A percentile compares a stretch with the other conserved stretches of the same genome.
phyloP scores from a whole-genome alignment of 164 flowering plant genomes.

The Piper betle region DNA sequence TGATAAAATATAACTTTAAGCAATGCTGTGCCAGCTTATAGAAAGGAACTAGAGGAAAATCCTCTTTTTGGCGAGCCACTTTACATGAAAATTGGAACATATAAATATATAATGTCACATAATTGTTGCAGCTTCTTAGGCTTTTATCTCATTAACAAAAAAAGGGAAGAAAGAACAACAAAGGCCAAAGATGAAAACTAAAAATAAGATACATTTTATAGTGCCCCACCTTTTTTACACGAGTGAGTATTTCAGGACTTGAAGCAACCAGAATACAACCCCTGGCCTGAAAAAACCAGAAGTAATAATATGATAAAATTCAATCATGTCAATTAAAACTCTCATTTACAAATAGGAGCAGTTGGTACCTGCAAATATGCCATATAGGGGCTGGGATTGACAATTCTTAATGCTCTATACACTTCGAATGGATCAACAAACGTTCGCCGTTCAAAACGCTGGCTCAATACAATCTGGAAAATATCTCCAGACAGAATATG shows the following conservation, averaged over 20 bases:
- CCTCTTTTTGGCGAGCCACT: background rate
- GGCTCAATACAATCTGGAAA: slow-evolving; percentile 90
- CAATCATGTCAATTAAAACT: background rate
- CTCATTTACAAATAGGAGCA: background rate
- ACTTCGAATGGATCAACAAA: slow-evolving; percentile 96
- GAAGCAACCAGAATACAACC: slow-evolving; percentile 93
- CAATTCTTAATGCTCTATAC: slow-evolving; percentile 84
- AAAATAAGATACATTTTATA: background rate
- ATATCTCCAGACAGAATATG: slow-evolving; percentile 93
- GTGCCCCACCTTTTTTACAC: slow-evolving; percentile 64
- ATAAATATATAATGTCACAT: background rate
- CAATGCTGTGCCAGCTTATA: background rate
- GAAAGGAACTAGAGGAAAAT: too few relatives aligned
- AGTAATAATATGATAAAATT: background rate
- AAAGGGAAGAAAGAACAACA: background rate
- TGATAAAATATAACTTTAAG: slow-evolving; percentile 2
- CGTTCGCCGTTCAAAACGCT: slow-evolving; percentile 86
- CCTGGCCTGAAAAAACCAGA: slow-evolving; percentile 49
- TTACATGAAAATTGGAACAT: background rate
- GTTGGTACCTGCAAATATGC: slow-evolving; percentile 55
- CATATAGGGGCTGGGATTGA: slow-evolving; percentile 97
- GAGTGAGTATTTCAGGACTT: slow-evolving; percentile 91
- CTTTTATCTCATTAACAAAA: background rate
- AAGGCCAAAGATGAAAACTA: too few relatives aligned
- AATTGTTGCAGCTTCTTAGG: too few relatives aligned